phyloP scores from a whole-genome alignment of 345 rosid genomes.

The Euphorbia pulcherrima region DNA sequence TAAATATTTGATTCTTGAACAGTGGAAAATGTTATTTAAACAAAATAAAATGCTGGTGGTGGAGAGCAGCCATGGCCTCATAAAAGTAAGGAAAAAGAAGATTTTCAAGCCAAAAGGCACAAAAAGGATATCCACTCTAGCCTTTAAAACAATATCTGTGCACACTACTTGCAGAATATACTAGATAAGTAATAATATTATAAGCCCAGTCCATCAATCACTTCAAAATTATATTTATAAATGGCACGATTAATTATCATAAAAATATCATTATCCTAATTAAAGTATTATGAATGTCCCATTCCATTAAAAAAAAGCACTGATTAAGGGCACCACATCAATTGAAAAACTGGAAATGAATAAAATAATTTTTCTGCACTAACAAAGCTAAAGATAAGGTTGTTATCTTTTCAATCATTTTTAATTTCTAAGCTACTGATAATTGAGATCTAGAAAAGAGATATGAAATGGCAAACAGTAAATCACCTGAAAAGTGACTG shows the following conservation, averaged over 20 bases:
- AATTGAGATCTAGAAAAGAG: no score
- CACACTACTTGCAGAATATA: constrained; percentile 8
- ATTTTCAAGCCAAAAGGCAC: neutral
- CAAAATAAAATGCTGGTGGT: neutral
- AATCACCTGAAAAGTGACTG: constrained; percentile 86
- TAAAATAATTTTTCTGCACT: neutral
- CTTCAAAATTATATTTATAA: no score
- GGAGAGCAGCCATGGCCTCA: neutral
- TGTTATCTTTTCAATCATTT: no score
- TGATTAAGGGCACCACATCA: neutral
- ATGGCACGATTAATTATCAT: neutral
- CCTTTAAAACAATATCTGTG: neutral
- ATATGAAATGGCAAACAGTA: no score
- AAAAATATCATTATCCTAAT: neutral
- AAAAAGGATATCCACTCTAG: neutral
- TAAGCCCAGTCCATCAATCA: neutral
- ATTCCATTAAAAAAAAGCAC: no score
- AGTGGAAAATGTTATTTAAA: neutral
- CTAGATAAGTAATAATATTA: neutral
- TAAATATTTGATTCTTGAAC: neutral
- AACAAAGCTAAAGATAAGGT: constrained; percentile 16
- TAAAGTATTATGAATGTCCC: no score
- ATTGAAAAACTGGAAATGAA: neutral
- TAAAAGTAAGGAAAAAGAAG: constrained; percentile 4
- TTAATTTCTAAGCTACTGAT: no score